A percentile compares a stretch with the other conserved stretches of the same genome.
phyloP scores from a whole-genome alignment of 2,329 filamentous ascomycete species.

The Venturia asperata region DNA sequence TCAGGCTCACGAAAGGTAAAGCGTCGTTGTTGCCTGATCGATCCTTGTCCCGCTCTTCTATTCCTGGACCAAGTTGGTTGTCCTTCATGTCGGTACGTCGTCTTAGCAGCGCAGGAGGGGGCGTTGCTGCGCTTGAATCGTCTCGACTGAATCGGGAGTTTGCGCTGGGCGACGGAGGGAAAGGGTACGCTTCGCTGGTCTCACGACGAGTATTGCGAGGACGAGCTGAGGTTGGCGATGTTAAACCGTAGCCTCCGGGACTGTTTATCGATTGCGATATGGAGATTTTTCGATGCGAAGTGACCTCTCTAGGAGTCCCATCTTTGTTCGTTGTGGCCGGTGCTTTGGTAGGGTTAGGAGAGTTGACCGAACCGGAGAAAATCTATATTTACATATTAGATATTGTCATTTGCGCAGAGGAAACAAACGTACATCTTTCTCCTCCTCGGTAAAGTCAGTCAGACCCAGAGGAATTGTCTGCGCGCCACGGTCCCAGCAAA shows the following conservation, averaged over 20 bases:
- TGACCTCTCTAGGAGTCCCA: constrained; percentile 46
- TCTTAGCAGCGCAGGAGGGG: constrained; percentile 54
- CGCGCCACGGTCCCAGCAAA: constrained; percentile 80
- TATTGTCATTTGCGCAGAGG: background rate
- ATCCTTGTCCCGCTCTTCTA: constrained; percentile 47
- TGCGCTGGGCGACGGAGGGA: constrained; percentile 54
- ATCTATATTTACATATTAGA: constrained; percentile 46
- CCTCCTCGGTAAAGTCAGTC: constrained; percentile 61
- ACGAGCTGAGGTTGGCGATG: constrained; percentile 66
- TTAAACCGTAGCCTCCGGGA: constrained; percentile 57
- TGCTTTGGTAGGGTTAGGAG: constrained; percentile 67
- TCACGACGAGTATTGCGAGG: constrained; percentile 76
- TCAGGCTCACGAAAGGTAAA: constrained; percentile 47
- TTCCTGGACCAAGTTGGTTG: constrained; percentile 31
- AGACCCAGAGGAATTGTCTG: constrained; percentile 64
- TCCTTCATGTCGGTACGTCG: constrained; percentile 58
- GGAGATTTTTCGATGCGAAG: constrained; percentile 65
- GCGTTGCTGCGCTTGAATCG: constrained; percentile 51
- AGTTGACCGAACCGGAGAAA: constrained; percentile 85
- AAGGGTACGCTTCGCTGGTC: constrained; percentile 63
- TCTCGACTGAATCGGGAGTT: constrained; percentile 55
- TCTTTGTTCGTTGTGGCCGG: constrained; percentile 63
- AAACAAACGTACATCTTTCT: constrained; percentile 49
- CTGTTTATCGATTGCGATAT: constrained; percentile 60
- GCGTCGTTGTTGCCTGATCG: constrained; percentile 30